Evolutionary conservation across 345 rosid species (phyloP).

Genomic region (Nephelium lappaceum): DNA sequence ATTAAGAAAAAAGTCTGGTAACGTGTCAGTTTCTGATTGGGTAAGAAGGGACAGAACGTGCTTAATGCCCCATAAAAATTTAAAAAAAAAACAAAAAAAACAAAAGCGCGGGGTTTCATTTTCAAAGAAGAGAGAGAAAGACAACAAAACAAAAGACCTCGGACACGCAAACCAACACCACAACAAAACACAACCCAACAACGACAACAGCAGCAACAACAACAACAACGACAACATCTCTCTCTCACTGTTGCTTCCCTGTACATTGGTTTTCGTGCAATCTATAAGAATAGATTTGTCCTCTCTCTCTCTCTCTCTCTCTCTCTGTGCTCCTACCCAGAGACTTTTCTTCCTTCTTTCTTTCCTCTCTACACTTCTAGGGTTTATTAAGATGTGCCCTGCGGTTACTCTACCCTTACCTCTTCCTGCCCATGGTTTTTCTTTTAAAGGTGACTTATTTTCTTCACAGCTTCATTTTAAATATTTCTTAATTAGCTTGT

Average conservation of each 20-base stretch:
- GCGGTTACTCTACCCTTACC: conserved; percentile 7
- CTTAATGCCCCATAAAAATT: neutral
- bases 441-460: conserved; percentile 24
- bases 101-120: conserved; percentile 17
- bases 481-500: too few relatives aligned
- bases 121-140: conserved; percentile 13
- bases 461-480: neutral
- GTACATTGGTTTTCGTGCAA: conserved; percentile 27
- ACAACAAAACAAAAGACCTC: conserved; percentile 22
- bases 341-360: neutral
- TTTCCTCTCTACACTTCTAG: conserved; percentile 13
- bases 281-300: neutral
- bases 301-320: neutral
- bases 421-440: conserved; percentile 22
- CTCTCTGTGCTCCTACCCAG: neutral
- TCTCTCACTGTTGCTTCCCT: neutral
- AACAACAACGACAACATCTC: neutral
- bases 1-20: too few relatives aligned
- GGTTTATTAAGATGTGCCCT: conserved; percentile 26
- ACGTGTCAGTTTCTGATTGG: neutral
- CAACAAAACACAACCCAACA: neutral
- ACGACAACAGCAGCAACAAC: neutral
- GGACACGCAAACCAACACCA: conserved; percentile 27
- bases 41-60: neutral
- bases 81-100: too few relatives aligned